Evolutionary conservation across 805 yeast species (phyloP).

Genomic region (Limtongia smithiae): DNA sequence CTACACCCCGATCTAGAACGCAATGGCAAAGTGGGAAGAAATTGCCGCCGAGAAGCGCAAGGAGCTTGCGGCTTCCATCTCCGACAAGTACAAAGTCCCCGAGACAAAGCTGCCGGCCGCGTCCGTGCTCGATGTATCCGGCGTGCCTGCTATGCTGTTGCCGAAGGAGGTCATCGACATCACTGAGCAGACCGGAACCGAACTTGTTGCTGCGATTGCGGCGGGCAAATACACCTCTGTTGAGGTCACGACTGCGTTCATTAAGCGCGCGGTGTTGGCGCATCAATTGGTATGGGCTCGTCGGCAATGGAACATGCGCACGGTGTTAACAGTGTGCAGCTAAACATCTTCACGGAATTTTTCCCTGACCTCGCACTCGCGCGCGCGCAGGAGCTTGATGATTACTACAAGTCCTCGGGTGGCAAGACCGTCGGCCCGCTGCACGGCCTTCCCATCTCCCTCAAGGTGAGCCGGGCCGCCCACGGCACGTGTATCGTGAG

Average conservation of each 20-base stretch:
- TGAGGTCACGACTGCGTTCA: conserved; percentile 52
- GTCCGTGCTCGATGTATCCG: conserved; percentile 27
- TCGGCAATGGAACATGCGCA: conserved; percentile 3
- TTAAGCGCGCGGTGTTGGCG: conserved; percentile 56
- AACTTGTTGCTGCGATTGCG: conserved; percentile 26
- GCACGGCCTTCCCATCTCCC: conserved; percentile 64
- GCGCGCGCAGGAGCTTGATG: conserved; percentile 55
- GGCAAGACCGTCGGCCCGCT: conserved; percentile 58
- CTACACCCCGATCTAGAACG: too few species aligned
- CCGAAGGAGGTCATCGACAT: conserved; percentile 31
- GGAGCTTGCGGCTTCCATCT: conserved; percentile 26
- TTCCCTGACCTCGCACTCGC: conserved; percentile 54
- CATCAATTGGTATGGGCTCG: conserved; percentile 49
- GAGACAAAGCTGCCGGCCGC: conserved; percentile 29
- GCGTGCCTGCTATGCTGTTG: conserved; percentile 27
- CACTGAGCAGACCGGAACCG: conserved; percentile 31
- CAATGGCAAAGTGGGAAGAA: conserved; percentile 19
- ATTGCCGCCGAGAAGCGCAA: conserved; percentile 28
- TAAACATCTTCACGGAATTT: conserved; percentile 42
- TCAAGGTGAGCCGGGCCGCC: conserved; percentile 43
- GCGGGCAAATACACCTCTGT: conserved; percentile 42
- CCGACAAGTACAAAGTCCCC: conserved; percentile 28
- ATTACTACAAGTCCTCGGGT: conserved; percentile 41
- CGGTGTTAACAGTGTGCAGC: conserved; percentile 17
- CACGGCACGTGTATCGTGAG: too few species aligned